phyloP scores from a whole-genome alignment of 2,329 filamentous ascomycete species.

The Ophiostoma novo-ulmi region DNA sequence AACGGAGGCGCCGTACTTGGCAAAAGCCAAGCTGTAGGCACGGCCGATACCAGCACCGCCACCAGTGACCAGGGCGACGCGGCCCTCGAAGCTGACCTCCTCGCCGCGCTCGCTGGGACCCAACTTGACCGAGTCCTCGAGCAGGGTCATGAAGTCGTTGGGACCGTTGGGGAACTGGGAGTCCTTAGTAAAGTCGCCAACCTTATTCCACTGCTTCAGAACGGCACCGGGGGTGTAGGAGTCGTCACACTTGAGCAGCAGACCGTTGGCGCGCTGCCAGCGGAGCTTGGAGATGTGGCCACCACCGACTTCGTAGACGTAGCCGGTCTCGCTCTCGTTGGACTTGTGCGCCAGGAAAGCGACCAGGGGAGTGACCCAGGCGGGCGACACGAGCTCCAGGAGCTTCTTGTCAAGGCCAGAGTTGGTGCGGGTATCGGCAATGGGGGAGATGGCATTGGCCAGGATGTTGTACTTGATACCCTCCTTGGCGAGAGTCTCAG shows the following conservation, averaged over 20 bases:
- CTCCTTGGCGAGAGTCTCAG: constrained; percentile 96
- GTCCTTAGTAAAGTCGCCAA: constrained; percentile 72
- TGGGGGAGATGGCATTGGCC: constrained; percentile 89
- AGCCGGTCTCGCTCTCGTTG: constrained; percentile 75
- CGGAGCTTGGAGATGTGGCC: constrained; percentile 88
- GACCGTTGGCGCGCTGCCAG: constrained; percentile 89
- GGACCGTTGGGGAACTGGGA: constrained; percentile 78
- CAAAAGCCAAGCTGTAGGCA: constrained; percentile 79
- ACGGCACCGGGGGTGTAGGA: constrained; percentile 83
- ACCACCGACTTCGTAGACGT: constrained; percentile 90
- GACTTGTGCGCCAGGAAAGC: constrained; percentile 81
- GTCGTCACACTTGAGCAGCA: constrained; percentile 82
- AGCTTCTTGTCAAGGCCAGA: constrained; percentile 85
- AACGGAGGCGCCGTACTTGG: constrained; percentile 72
- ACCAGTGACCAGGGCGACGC: constrained; percentile 81
- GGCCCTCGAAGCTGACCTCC: constrained; percentile 74
- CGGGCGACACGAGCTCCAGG: constrained; percentile 76
- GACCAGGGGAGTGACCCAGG: constrained; percentile 92
- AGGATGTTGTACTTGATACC: constrained; percentile 97
- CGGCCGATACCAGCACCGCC: constrained; percentile 87
- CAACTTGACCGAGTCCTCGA: constrained; percentile 78
- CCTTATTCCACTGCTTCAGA: constrained; percentile 81
- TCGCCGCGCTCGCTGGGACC: constrained; percentile 66
- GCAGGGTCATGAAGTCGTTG: constrained; percentile 79
- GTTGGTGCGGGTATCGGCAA: constrained; percentile 93